A percentile compares a stretch with the other conserved stretches of the same genome.
Evolutionary conservation across 1,284 basidiomycete species (phyloP).

Genomic region (Lentinula novae-zelandiae): DNA sequence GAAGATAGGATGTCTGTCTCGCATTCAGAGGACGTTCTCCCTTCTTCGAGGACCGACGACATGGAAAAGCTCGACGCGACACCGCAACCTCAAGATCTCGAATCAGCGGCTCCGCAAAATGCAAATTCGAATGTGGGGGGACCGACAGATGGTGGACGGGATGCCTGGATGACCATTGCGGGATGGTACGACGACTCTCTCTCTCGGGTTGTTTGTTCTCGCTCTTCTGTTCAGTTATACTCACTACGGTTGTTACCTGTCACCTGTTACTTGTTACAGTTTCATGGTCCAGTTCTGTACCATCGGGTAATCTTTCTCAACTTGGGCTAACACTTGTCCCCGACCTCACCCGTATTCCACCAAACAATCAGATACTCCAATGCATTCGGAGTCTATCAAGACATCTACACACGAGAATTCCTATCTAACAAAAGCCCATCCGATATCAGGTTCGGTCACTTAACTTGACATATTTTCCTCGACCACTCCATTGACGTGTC

Average conservation of each 20-base stretch:
- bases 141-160: conserved; percentile 4
- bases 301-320: conserved; percentile 27
- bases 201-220: not conserved
- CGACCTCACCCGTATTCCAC: not conserved
- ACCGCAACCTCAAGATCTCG: not conserved
- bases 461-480: not conserved
- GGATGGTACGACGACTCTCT: not conserved
- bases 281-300: conserved; percentile 40
- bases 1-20: not conserved
- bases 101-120: not conserved
- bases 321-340: not conserved
- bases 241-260: not conserved
- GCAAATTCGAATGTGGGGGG: not conserved
- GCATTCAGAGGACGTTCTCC: conserved; percentile 4
- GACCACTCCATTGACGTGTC: not conserved
- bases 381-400: conserved; percentile 41
- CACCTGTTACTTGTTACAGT: conserved; percentile 16
- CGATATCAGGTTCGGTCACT: conserved; percentile 36
- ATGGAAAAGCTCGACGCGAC: not conserved
- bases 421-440: conserved; percentile 39
- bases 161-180: conserved; percentile 5
- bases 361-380: conserved; percentile 29
- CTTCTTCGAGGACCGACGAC: not conserved
- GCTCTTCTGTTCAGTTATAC: not conserved
- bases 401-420: conserved; percentile 45